Evolutionary conservation across 192 early-diverging fungal species (phyloP).

Genomic region (Umbelopsis isabellina): DNA sequence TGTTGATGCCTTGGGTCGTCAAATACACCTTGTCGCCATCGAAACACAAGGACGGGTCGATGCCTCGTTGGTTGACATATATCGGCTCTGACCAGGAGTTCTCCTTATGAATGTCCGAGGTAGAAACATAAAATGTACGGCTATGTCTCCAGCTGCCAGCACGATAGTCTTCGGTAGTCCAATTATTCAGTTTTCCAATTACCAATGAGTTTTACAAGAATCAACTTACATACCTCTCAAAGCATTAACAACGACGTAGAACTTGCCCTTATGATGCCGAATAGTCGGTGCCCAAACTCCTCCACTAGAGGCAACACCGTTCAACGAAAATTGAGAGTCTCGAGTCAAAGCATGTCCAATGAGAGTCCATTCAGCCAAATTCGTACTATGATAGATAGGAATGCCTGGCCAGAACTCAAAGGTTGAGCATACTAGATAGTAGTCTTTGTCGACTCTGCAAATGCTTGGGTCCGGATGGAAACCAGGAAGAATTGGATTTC

Average conservation of each 20-base stretch:
- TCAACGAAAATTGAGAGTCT: slow-evolving; percentile 10
- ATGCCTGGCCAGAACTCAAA: slow-evolving; percentile 31
- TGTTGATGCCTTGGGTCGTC: slow-evolving; percentile 7
- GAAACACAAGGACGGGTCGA: slow-evolving; percentile 29
- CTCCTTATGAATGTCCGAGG: slow-evolving; percentile 14
- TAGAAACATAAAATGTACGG: slow-evolving; percentile 29
- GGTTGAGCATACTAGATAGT: slow-evolving; percentile 22
- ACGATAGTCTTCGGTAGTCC: neutral
- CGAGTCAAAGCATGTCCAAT: slow-evolving; percentile 24
- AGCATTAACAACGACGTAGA: slow-evolving; percentile 26
- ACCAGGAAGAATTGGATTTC: slow-evolving; percentile 27
- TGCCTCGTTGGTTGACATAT: slow-evolving; percentile 19
- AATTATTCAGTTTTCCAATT: neutral
- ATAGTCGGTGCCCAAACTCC: slow-evolving; percentile 29
- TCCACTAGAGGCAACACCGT: slow-evolving; percentile 15
- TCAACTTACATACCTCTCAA: neutral
- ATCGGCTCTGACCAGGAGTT: slow-evolving; percentile 32
- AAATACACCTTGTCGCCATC: slow-evolving; percentile 23
- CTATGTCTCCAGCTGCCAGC: neutral
- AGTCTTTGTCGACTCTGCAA: slow-evolving; percentile 30
- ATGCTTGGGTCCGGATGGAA: slow-evolving; percentile 27
- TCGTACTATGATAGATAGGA: slow-evolving; percentile 28
- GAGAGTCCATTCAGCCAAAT: slow-evolving; percentile 27
- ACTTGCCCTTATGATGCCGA: slow-evolving; percentile 22
- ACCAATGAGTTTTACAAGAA: neutral